Conservation (phyloP, 2,329 filamentous ascomycete species). For the Decorospora gaudefroyi region DNA sequence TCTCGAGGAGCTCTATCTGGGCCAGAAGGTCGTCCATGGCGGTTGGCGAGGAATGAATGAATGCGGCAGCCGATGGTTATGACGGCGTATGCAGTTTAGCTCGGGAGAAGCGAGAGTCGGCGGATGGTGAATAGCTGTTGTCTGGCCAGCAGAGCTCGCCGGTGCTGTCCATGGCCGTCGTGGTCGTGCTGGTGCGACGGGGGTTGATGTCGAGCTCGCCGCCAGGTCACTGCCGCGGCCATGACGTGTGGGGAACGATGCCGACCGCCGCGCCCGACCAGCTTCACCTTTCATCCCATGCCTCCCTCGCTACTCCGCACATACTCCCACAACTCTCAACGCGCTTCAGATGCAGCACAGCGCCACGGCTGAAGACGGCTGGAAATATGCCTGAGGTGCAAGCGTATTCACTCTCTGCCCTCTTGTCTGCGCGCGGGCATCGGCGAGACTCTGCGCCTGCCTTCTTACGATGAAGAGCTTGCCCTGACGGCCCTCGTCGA, state of each 20-base stretch:
- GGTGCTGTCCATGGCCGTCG: constrained; percentile 31
- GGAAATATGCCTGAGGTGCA: constrained; percentile 30
- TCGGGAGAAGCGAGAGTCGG: constrained; percentile 2
- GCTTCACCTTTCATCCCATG: constrained; percentile 2
- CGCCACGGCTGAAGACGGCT: constrained; percentile 6
- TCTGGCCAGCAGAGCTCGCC: constrained; percentile 26
- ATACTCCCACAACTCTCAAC: not conserved
- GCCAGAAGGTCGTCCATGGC: constrained; percentile 69
- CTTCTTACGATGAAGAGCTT: constrained; percentile 27
- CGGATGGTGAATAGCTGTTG: constrained; percentile 8
- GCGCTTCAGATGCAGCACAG: constrained; percentile 12
- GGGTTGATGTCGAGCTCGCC: constrained; percentile 16
- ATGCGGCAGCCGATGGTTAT: constrained; percentile 9
- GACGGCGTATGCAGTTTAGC: constrained; percentile 1
- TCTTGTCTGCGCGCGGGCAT: constrained; percentile 20
- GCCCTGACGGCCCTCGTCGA: constrained; percentile 8
- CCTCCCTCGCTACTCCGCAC: not conserved
- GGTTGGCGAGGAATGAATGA: constrained; percentile 10
- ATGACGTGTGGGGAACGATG: constrained; percentile 32
- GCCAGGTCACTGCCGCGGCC: constrained; percentile 21
- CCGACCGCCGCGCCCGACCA: constrained; percentile 3
- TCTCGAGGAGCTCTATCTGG: constrained; percentile 73
- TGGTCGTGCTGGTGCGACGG: constrained; percentile 21
- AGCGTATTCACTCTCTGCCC: not conserved
- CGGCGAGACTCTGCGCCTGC: constrained; percentile 26